phyloP scores from a whole-genome alignment of 164 flowering plant species.

The Sextonia rubra region DNA sequence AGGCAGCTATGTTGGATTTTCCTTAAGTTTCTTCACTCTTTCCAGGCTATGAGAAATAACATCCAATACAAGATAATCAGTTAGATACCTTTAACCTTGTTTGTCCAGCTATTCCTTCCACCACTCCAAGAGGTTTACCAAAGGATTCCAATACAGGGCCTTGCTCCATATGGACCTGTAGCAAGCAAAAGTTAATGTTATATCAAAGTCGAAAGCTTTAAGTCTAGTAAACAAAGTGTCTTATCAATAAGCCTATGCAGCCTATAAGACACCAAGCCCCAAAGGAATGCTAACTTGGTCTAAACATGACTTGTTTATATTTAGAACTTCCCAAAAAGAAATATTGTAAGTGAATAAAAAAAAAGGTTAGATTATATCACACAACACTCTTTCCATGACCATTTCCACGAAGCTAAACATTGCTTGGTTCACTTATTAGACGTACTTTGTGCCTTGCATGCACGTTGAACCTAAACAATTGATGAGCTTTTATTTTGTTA shows the following conservation, averaged over 20 bases:
- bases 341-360: no score
- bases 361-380: no score
- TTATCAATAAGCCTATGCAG: no score
- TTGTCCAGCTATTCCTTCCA: slow-evolving; percentile 95
- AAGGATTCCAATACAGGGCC: slow-evolving; percentile 90
- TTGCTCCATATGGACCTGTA: slow-evolving; percentile 95
- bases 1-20: no score
- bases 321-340: no score
- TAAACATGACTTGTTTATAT: no score
- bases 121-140: slow-evolving; percentile 90
- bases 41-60: not conserved
- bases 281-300: no score
- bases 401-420: not conserved
- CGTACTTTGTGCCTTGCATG: no score
- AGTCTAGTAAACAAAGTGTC: not conserved
- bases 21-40: not conserved
- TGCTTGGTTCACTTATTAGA: no score
- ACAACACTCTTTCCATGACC: not conserved
- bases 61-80: not conserved
- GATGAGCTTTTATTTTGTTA: no score
- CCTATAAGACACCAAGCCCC: no score
- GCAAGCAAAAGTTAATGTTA: slow-evolving; percentile 7
- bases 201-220: not conserved
- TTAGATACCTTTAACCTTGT: slow-evolving; percentile 72
- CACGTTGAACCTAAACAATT: no score